Evolutionary conservation across 768 basidiomycete species (phyloP).

Genomic region (Russula sp.): DNA sequence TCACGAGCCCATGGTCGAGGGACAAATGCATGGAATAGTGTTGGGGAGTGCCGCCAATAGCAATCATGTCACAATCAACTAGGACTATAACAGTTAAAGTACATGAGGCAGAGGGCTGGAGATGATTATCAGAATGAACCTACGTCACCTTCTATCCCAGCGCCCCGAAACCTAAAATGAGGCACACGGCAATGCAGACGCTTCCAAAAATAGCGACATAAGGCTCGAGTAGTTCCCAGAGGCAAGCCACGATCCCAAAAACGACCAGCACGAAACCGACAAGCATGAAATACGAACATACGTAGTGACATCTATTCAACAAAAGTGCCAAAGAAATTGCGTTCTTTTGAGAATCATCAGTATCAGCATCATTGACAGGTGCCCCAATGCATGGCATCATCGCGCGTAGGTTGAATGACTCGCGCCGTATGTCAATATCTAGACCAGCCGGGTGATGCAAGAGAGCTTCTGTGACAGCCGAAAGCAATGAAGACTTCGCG

Average conservation of each 20-base stretch:
- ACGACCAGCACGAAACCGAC: conserved; percentile 7
- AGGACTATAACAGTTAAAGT: background rate
- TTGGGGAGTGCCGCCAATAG: background rate
- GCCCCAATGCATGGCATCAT: background rate
- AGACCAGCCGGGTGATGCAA: background rate
- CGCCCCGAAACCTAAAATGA: conserved; percentile 8
- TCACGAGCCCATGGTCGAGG: background rate
- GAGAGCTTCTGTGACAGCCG: background rate
- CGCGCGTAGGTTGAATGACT: background rate
- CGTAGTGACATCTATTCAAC: conserved; percentile 4
- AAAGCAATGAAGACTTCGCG: background rate
- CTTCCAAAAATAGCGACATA: conserved; percentile 2
- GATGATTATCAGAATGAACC: conserved; percentile 1
- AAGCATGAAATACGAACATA: conserved; percentile 7
- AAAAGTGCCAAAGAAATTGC: background rate
- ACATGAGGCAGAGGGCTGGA: conserved; percentile 4
- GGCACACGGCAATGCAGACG: conserved; percentile 7
- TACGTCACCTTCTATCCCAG: conserved; percentile 8
- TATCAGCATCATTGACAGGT: background rate
- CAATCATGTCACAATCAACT: conserved; percentile 6
- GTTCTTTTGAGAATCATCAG: background rate
- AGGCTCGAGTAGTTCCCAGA: conserved; percentile 7
- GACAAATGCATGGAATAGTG: background rate
- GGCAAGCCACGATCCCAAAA: background rate
- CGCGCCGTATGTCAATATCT: conserved; percentile 4